These are phyloP conservation scores for Torulaspora maleeae DNA, from an alignment of 805 yeast species.

Conservation along the genomic window DNA sequence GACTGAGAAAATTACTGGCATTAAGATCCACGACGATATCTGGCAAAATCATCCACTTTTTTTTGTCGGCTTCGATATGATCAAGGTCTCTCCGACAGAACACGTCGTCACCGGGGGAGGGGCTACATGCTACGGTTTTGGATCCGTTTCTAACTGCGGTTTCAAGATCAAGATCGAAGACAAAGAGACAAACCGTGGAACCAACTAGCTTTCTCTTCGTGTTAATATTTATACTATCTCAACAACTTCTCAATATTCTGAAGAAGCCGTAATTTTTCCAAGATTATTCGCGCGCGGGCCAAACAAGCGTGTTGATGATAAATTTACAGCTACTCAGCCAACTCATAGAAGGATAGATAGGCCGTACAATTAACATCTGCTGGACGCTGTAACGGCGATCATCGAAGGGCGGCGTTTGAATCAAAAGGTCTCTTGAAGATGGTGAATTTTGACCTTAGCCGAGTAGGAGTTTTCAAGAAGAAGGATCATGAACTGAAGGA, in stretches of 20 bases:
- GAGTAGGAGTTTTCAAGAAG: constrained; percentile 30
- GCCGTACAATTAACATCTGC: background rate
- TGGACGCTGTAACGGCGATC: background rate
- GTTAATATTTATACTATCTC: background rate
- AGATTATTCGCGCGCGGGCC: background rate
- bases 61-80: constrained; percentile 48
- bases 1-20: constrained; percentile 15
- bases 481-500: constrained; percentile 22
- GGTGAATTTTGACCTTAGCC: constrained; percentile 30
- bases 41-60: constrained; percentile 40
- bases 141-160: constrained; percentile 46
- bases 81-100: constrained; percentile 28
- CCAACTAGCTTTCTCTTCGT: no score
- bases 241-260: background rate
- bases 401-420: background rate
- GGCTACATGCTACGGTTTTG: constrained; percentile 79
- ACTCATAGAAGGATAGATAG: background rate
- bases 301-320: background rate
- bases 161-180: constrained; percentile 3
- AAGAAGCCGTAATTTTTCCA: background rate
- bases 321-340: background rate
- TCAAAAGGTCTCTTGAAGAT: constrained; percentile 7
- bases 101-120: constrained; percentile 58
- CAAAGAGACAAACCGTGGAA: no score
- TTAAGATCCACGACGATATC: constrained; percentile 33